Base-by-base conservation (phyloP, 768 basidiomycete species). In the Naematelia encephala region DNA sequence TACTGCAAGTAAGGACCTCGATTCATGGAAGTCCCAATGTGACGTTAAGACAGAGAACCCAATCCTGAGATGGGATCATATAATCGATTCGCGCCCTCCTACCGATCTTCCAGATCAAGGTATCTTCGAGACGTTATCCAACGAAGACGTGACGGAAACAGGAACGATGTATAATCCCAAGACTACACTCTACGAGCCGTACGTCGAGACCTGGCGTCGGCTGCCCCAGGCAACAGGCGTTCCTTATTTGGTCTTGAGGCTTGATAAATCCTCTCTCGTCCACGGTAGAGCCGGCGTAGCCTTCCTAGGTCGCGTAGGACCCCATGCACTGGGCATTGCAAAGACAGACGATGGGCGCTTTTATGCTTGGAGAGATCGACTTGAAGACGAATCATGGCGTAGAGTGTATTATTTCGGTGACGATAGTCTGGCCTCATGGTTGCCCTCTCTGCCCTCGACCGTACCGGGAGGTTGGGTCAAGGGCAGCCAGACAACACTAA, bases 71-170 rank as follows among this genome's bases (percentile, higher is more conserved):
- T 66, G 65, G 65, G 58, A 63, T 30, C 65, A 62, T 43, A 56
- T 66, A 22, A 60, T 66, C 56, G 62, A 66, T 52, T 60, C 54
- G 8, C 57, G 65, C 16, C 65, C 65, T n/a, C 61, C 61, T 2
- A 55, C 62, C 23, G n/a, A n/a, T n/a, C 46, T 69, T 23, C 63
- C 63, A 1, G 68, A 69, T 43, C 52, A 69, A 53, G 68, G 68
- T 5, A 39, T 29, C 13, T 69, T 66, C 51, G 34, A 25, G 4
- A 62, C 59, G 11, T 47, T 69, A 4, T 48, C 62, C 30, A 63
- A 63, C 34, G 68, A 62, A 1, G 60, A 66, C 26, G 62, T 66
- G 27, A 45, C 51, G 19, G 68, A 69, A 42, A 39, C 19, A 4
- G 68, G 68, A 2, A 61, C 42, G 2, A 66, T 69, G 68, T 59